Conservation (phyloP, 192 early-diverging fungal genomes). For the Entomortierella beljakovae region DNA sequence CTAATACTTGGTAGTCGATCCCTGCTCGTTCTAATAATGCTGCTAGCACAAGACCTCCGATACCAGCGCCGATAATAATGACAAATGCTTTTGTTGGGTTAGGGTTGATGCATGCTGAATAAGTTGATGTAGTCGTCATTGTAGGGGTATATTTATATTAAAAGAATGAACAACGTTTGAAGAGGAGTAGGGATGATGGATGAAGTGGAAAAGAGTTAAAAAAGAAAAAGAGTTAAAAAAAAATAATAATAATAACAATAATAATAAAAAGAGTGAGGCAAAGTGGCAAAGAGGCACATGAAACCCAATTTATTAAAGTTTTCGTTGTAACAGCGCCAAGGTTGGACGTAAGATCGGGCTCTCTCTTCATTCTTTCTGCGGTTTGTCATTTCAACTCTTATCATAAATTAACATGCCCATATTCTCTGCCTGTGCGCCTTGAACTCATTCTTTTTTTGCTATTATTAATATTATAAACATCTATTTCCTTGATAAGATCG, state of each 20-base stretch:
- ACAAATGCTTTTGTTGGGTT: slow-evolving; percentile 22
- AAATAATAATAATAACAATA: not conserved
- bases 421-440: no score
- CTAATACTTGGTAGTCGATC: slow-evolving; percentile 21
- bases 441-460: no score
- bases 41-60: slow-evolving; percentile 23
- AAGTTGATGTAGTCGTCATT: not conserved
- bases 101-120: slow-evolving; percentile 8
- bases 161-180: not conserved
- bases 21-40: slow-evolving; percentile 18
- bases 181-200: not conserved
- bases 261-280: not conserved
- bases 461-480: no score
- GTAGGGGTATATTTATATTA: not conserved
- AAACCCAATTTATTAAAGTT: no score
- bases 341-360: no score
- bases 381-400: no score
- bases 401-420: no score
- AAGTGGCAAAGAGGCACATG: not conserved
- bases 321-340: no score
- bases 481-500: no score
- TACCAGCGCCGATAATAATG: slow-evolving; percentile 28
- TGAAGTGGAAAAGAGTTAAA: not conserved
- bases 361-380: no score
- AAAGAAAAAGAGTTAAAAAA: not conserved